Evolutionary conservation across 345 rosid species (phyloP).

Genomic region (Lepidium didymum): DNA sequence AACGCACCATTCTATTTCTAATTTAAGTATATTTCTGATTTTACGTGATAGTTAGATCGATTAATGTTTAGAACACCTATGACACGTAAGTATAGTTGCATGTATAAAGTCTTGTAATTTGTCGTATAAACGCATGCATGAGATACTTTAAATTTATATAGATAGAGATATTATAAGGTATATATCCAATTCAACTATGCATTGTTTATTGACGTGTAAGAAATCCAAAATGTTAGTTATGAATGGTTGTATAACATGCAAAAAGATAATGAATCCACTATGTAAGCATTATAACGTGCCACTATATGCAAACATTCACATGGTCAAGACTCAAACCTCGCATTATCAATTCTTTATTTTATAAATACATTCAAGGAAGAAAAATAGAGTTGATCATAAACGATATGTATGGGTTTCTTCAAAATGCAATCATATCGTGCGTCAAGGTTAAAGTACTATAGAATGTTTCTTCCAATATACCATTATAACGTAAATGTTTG

Average conservation of each 20-base stretch:
- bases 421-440: not conserved
- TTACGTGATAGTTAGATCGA: not conserved
- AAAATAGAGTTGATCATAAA: not conserved
- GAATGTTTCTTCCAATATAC: not conserved
- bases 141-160: not conserved
- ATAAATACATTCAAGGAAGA: not conserved
- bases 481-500: not conserved
- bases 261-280: conserved; percentile 18
- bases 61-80: not conserved
- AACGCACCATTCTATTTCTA: not conserved
- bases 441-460: not conserved
- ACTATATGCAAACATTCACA: conserved; percentile 12
- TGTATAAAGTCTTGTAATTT: no score
- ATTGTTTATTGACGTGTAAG: conserved; percentile 4
- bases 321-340: conserved; percentile 13
- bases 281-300: conserved; percentile 20
- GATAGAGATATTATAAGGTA: no score
- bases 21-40: no score
- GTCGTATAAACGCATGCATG: not conserved
- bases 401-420: not conserved
- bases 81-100: not conserved
- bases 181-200: no score
- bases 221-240: not conserved
- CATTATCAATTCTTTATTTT: not conserved
- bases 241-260: conserved; percentile 21